Evolutionary conservation across 345 rosid species (phyloP).

Genomic region (Orychophragmus violaceus): DNA sequence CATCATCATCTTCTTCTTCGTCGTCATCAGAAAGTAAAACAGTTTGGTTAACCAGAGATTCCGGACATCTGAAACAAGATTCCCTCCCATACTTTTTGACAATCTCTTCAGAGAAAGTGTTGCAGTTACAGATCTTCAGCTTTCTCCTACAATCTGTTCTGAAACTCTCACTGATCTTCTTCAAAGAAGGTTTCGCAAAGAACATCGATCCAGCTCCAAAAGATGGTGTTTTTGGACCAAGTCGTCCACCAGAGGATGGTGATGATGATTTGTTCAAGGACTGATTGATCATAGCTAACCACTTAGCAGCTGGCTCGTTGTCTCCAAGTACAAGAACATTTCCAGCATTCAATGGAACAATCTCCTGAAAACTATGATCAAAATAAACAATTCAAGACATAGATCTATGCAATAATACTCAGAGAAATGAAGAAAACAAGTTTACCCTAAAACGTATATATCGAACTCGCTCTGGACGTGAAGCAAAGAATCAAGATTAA

Average conservation of each 20-base stretch:
- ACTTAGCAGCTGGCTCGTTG: conserved; percentile 87
- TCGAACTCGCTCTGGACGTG: conserved; percentile 53
- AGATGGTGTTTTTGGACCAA: conserved; percentile 23
- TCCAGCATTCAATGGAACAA: conserved; percentile 96
- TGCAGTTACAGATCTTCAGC: conserved; percentile 84
- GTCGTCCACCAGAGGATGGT: conserved; percentile 11
- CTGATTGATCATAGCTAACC: conserved; percentile 70
- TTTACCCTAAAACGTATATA: conserved; percentile 79
- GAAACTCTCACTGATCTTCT: conserved; percentile 68
- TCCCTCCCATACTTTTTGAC: conserved; percentile 60
- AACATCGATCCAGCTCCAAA: conserved; percentile 52
- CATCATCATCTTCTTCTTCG: conserved; percentile 48
- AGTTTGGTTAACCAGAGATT: conserved; percentile 40
- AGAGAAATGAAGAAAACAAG: not conserved
- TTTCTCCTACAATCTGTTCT: conserved; percentile 63
- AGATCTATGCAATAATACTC: not conserved
- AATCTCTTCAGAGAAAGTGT: conserved; percentile 33
- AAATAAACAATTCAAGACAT: not conserved
- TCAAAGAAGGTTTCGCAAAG: conserved; percentile 68
- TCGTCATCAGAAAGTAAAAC: conserved; percentile 64
- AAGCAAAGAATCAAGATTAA: conserved; percentile 70
- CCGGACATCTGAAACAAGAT: conserved; percentile 65
- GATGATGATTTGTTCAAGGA: conserved; percentile 51
- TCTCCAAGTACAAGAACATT: conserved; percentile 90
- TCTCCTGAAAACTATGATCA: conserved; percentile 80